Conservation (phyloP, 345 rosid genomes). For the Syzygium jambos region DNA sequence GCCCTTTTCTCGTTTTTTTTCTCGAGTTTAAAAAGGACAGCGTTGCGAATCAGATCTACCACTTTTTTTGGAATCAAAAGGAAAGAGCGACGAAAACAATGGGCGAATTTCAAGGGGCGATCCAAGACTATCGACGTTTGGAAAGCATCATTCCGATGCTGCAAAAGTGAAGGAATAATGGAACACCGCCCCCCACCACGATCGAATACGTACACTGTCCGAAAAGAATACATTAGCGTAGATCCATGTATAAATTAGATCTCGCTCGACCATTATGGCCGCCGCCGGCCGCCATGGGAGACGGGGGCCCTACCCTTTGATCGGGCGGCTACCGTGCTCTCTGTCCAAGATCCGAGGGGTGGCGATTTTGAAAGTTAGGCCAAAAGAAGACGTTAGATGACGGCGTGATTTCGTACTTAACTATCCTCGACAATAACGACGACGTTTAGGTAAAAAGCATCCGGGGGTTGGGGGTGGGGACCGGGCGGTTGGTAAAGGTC, state of each 20-base stretch:
- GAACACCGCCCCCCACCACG: background rate
- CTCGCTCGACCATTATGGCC: background rate
- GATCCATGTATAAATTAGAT: background rate
- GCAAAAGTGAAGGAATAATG: background rate
- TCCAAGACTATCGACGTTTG: background rate
- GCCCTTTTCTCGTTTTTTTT: background rate
- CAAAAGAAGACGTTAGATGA: background rate
- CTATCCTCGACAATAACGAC: background rate
- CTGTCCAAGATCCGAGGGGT: background rate
- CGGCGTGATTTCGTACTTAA: background rate
- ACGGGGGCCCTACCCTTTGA: background rate
- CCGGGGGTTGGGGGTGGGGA: rapidly evolving
- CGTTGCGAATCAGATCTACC: background rate
- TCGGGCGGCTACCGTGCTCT: background rate
- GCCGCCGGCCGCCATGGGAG: background rate
- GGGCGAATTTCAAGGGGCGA: background rate
- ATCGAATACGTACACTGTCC: background rate
- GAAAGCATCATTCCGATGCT: background rate
- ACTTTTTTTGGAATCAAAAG: background rate
- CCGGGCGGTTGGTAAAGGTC: background rate
- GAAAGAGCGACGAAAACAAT: background rate
- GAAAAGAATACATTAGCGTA: background rate
- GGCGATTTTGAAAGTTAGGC: background rate
- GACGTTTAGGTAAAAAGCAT: background rate
- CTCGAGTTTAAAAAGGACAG: background rate